These are phyloP conservation scores for Trichoderma atrobrunneum DNA, from an alignment of 2,329 filamentous ascomycete genomes.

Conservation along the genomic window DNA sequence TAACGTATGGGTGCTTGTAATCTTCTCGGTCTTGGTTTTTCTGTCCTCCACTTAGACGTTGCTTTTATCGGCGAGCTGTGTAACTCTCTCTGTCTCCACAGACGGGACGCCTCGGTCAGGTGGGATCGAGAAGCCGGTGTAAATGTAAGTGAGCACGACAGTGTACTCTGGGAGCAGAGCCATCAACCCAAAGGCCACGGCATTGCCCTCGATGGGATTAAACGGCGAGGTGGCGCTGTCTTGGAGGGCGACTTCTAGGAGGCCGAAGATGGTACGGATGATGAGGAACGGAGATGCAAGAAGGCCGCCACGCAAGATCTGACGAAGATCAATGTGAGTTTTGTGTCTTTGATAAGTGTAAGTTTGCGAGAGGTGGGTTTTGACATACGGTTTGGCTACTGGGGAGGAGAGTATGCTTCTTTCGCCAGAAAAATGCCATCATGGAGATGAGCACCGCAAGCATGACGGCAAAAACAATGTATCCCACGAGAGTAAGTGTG, in stretches of 20 bases:
- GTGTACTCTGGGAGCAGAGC: constrained; percentile 23
- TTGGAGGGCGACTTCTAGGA: constrained; percentile 23
- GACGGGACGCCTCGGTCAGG: constrained; percentile 9
- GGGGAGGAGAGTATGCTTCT: constrained; percentile 18
- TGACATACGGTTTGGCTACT: constrained; percentile 22
- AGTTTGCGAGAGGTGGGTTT: background rate
- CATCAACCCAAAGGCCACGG: constrained; percentile 21
- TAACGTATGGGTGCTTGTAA: too few species aligned
- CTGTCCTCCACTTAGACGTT: too few species aligned
- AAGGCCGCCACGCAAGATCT: constrained; percentile 24
- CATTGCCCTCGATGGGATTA: constrained; percentile 23
- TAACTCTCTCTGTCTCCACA: background rate
- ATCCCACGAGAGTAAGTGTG: constrained; percentile 25
- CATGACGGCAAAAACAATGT: constrained; percentile 25
- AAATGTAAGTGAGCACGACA: constrained; percentile 20
- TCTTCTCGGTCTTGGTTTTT: too few species aligned
- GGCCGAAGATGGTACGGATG: constrained; percentile 25
- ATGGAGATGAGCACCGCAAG: constrained; percentile 22
- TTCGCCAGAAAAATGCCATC: constrained; percentile 21
- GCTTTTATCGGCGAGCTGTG: constrained; percentile 3
- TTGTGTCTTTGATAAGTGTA: background rate
- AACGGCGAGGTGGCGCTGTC: constrained; percentile 14
- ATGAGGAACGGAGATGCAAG: constrained; percentile 25
- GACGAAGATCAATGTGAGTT: background rate
- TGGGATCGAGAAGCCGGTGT: constrained; percentile 21